Base-by-base conservation (phyloP, 2,329 filamentous ascomycete genomes). In the Ophiostoma himal-ulmi region DNA sequence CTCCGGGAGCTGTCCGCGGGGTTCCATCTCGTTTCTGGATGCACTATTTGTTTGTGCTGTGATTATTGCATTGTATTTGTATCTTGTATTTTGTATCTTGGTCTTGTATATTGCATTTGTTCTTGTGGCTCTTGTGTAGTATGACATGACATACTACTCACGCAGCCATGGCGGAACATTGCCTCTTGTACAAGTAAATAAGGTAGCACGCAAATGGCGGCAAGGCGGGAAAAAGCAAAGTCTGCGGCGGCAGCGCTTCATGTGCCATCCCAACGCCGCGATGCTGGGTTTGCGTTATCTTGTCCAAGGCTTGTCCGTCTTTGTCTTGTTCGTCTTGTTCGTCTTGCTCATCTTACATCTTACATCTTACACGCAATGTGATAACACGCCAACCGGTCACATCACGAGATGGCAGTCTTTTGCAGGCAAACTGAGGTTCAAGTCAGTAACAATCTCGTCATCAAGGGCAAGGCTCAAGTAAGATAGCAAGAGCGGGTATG, bases 1-100 rank as follows among this genome's bases (percentile, higher is more conserved):
- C 52, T 5, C 52, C 52, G 52, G 52, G 52, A 57, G 52, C 52
- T 57, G 52, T 57, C 52, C 52, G 52, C n/a, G 52, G 52, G 52
- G 52, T 57, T 57, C 52, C 52, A 26, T 26, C n/a, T 26, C 52
- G 13, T 57, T 57, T 57, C 52, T 26, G 52, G 52, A 57, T n/a
- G 52, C 20, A 57, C 52, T 57, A 57, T n/a, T 17, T 57, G 13
- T 6, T 57, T 54, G 52, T 41, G 5, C 22, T 57, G 22, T 54
- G 48, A 54, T 17, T 14, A 14, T 17, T 6, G 5, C 20, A 2
- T 6, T 41, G 8, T 41, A n/a, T n/a, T n/a, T n/a, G n/a, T n/a
- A n/a, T n/a, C n/a, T n/a, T n/a, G n/a, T n/a, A n/a, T n/a, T n/a
- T n/a, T n/a, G n/a, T n/a, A n/a, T n/a, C n/a, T n/a, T n/a, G n/a